A percentile compares a stretch with the other conserved stretches of the same genome.
Evolutionary conservation across 192 early-diverging fungal genomes (phyloP).

Genomic region (Coemansia sp.): DNA sequence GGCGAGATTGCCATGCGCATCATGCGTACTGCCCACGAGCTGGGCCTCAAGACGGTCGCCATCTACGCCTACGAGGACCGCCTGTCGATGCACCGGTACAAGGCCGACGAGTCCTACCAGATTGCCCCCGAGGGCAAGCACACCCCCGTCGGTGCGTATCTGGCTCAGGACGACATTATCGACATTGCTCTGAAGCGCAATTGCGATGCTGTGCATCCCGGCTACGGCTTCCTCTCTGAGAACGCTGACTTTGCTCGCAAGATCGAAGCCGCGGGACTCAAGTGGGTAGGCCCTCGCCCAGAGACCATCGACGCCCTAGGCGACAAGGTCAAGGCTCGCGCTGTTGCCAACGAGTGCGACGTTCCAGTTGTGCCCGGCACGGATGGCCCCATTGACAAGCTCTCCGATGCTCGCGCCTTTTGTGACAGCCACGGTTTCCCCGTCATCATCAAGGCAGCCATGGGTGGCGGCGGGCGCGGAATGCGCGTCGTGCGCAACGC

Average conservation of each 20-base stretch:
- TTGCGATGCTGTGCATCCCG: conserved; percentile 91
- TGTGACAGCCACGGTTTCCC: conserved; percentile 86
- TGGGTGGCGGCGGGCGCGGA: conserved; percentile 95
- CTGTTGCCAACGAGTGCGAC: conserved; percentile 75
- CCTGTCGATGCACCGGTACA: conserved; percentile 91
- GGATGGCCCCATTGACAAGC: conserved; percentile 76
- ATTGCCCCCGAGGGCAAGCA: conserved; percentile 76
- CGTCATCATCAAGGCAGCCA: conserved; percentile 96
- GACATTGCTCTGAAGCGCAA: conserved; percentile 79
- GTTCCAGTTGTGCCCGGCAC: conserved; percentile 96
- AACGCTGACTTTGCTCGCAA: conserved; percentile 91
- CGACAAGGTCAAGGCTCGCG: conserved; percentile 93
- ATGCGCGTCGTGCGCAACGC: conserved; percentile 91
- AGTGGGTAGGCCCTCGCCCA: conserved; percentile 87
- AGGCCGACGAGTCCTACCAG: conserved; percentile 97
- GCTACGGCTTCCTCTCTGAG: conserved; percentile 96
- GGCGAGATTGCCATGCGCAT: conserved; percentile 94
- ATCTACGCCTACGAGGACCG: conserved; percentile 93
- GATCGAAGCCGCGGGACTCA: conserved; percentile 86
- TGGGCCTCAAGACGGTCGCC: conserved; percentile 87
- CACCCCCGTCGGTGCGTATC: conserved; percentile 94
- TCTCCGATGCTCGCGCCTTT: conserved; percentile 70
- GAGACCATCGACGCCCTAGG: conserved; percentile 87
- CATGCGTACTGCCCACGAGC: conserved; percentile 90
- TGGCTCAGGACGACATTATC: conserved; percentile 93